Conservation (phyloP, 129 eudicot genomes). For the Flaveria trinervia region DNA sequence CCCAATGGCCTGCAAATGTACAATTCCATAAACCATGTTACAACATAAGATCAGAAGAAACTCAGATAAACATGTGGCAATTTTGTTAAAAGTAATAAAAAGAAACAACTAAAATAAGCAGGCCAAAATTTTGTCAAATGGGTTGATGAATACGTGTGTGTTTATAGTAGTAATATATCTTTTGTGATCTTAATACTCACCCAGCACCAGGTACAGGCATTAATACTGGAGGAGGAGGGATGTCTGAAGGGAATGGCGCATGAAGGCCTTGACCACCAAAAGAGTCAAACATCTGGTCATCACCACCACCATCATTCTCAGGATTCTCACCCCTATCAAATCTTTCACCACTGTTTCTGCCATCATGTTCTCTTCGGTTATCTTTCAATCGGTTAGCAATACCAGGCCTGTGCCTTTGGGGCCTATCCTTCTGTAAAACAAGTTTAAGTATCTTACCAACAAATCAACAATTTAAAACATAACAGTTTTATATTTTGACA, state of each 20-base stretch:
- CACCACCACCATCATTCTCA: conserved; percentile 54
- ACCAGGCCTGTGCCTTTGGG: conserved; percentile 68
- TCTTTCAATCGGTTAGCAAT: conserved; percentile 65
- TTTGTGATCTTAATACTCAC: conserved; percentile 36
- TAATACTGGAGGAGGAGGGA: conserved; percentile 90
- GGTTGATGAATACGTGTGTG: neutral
- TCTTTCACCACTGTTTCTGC: conserved; percentile 63
- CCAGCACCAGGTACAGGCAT: conserved; percentile 99
- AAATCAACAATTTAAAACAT: conserved; percentile 16
- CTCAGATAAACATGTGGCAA: neutral
- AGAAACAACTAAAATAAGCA: neutral
- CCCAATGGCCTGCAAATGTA: conserved; percentile 77
- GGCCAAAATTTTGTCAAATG: neutral
- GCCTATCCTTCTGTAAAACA: conserved; percentile 71
- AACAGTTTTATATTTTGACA: neutral
- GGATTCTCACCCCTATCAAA: conserved; percentile 71
- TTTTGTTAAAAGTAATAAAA: neutral
- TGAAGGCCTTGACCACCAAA: conserved; percentile 72
- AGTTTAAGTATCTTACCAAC: neutral
- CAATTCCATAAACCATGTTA: neutral
- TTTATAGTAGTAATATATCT: neutral
- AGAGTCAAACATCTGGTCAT: conserved; percentile 79
- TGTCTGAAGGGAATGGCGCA: conserved; percentile 67
- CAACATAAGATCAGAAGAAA: neutral
- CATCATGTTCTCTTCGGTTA: conserved; percentile 69